These are phyloP conservation scores for Coelastrella sp. DNA, from an alignment of 139 green algal species.

Conservation along the genomic window DNA sequence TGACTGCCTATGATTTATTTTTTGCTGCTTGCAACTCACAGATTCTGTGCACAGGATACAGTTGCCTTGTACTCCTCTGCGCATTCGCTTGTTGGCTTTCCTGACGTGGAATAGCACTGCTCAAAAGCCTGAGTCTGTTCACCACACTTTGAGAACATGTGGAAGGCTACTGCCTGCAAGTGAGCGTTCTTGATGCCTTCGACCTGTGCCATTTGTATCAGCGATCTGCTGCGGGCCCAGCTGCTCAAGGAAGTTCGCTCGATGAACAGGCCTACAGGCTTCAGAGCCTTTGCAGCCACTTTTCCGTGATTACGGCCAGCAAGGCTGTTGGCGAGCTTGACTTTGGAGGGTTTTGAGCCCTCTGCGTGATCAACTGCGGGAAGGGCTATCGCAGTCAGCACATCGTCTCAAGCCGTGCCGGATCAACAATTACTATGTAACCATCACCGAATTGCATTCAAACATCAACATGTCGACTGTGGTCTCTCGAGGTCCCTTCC, in stretches of 20 bases:
- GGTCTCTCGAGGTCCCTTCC: no score
- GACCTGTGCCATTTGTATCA: not conserved
- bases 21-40: not conserved
- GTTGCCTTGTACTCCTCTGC: slow-evolving; percentile 35
- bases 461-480: no score
- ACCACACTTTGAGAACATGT: slow-evolving; percentile 31
- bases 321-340: no score
- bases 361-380: no score
- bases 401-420: no score
- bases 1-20: not conserved
- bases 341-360: no score
- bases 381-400: no score
- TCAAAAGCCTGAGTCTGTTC: slow-evolving; percentile 26
- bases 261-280: not conserved
- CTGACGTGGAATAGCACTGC: slow-evolving; percentile 1
- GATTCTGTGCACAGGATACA: slow-evolving; percentile 6
- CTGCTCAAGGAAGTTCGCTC: not conserved
- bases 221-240: not conserved
- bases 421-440: no score
- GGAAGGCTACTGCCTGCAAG: slow-evolving; percentile 31
- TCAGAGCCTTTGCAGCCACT: no score
- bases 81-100: slow-evolving; percentile 33
- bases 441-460: no score
- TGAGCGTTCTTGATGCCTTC: slow-evolving; percentile 22
- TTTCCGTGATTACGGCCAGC: no score